Evolutionary conservation across 1,139 yeast genomes (phyloP).

Genomic region (Candida sp.): DNA sequence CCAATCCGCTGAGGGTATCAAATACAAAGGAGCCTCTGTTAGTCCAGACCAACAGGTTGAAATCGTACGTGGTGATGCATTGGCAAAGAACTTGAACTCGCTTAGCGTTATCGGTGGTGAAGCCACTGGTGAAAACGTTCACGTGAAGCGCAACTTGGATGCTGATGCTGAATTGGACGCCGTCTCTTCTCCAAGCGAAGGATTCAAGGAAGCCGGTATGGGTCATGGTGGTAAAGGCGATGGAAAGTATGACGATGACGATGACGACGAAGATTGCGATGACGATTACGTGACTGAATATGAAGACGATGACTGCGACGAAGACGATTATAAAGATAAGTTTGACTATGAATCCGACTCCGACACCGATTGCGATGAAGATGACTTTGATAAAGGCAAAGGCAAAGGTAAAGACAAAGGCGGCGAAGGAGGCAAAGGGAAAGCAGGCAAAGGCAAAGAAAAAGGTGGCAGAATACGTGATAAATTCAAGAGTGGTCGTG

Average conservation of each 20-base stretch:
- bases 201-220: neutral
- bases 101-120: too few species aligned
- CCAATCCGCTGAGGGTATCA: neutral
- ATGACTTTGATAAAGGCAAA: neutral
- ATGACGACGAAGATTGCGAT: too few species aligned
- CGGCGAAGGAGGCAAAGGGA: neutral
- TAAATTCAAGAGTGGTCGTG: neutral
- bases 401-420: neutral
- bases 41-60: conserved; percentile 1
- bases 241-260: neutral
- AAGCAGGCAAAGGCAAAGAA: neutral
- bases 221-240: neutral
- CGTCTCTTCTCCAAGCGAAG: neutral
- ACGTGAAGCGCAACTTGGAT: neutral
- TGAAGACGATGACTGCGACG: conserved; percentile 1
- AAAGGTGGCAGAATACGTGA: neutral
- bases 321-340: neutral
- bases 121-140: neutral
- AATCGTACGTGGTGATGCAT: neutral
- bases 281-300: neutral
- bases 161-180: neutral
- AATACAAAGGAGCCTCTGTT: neutral
- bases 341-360: too few species aligned
- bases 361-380: too few species aligned
- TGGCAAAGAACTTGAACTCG: neutral